These are phyloP conservation scores for Pyricularia grisea DNA, from an alignment of 2,329 filamentous ascomycete genomes.

Conservation along the genomic window DNA sequence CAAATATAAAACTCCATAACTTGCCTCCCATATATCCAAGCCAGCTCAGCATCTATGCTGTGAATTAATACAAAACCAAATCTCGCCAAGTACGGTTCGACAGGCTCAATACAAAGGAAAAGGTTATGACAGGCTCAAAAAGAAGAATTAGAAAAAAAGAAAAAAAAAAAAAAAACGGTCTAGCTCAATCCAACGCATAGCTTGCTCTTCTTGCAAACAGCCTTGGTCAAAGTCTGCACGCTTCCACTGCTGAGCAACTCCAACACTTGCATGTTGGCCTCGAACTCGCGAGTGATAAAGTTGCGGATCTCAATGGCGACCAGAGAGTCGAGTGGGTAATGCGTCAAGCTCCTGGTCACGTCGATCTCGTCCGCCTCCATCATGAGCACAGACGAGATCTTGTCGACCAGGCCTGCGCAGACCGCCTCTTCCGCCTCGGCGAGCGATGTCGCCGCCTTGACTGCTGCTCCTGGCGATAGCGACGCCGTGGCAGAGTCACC, in stretches of 20 bases:
- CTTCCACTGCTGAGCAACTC: conserved; percentile 42
- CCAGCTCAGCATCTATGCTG: neutral
- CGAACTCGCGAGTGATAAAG: conserved; percentile 38
- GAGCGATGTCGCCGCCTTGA: conserved; percentile 29
- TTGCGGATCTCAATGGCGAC: conserved; percentile 40
- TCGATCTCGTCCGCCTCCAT: conserved; percentile 39
- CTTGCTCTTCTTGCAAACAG: conserved; percentile 30
- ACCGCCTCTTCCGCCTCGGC: conserved; percentile 34
- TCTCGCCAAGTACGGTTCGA: neutral
- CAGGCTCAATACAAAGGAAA: too few relatives aligned
- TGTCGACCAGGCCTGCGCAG: conserved; percentile 33
- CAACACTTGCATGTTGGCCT: conserved; percentile 43
- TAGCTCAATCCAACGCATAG: conserved; percentile 1
- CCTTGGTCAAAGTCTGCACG: conserved; percentile 33
- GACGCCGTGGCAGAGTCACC: conserved; percentile 21
- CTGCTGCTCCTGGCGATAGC: conserved; percentile 27
- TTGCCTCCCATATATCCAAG: neutral
- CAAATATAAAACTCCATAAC: neutral
- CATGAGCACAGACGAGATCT: conserved; percentile 38
- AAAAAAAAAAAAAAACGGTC: neutral
- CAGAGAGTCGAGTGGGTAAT: conserved; percentile 36
- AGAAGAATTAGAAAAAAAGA: neutral
- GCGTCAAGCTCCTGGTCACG: conserved; percentile 27
- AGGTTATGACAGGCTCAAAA: too few relatives aligned
- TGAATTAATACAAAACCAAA: neutral